Evolutionary conservation across 139 green algal species (phyloP), one percentile per base, ranked within the genome.

Genomic region (Tetraselmis chui): DNA sequence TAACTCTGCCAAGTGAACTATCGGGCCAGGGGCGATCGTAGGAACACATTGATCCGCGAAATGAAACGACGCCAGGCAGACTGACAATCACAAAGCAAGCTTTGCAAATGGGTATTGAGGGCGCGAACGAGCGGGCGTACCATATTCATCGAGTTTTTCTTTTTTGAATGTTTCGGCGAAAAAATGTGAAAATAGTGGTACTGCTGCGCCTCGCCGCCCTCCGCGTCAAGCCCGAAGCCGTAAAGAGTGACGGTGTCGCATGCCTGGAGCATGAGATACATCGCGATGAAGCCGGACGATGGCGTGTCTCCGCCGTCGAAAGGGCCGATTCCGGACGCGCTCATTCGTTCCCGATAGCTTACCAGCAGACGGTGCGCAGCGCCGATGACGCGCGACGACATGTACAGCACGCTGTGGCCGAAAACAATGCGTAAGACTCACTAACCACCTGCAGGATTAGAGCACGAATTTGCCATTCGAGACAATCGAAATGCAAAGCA

Each of bases 111-210:
- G 59, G 59, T 75, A n/a, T n/a, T 75, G 59, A 75, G 59, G 23
- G 22, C 59, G 59, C 22, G 59, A n/a, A 23, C 22, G 59, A 75
- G 59, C 23, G 26, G 74, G 74, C 74, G 25, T 25, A 77, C 74
- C 45, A 30, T 77, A 58, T 85, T 85, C 82, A 85, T 85, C 31
- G n/a, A 75, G 82, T 81, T 81, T 32, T 85, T 85, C 82, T 81
- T 85, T 76, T 78, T 78, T 23, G 5, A 58, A 31, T 81, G 76
- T 31, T 31, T 28, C 23, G 81, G 81, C 23, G 75, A 76, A 31
- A 84, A 80, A 2, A 84, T 45, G 81, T 84, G 32, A 58, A 85
- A 85, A 32, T 85, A 85, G 76, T 85, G 82, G 31, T 85, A 85
- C 29, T 59, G 26, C 58, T 85, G 76, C 5, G 76, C n/a, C 31